Conservation (phyloP, 805 yeast genomes). For the Saccharomycopsis microspora region DNA sequence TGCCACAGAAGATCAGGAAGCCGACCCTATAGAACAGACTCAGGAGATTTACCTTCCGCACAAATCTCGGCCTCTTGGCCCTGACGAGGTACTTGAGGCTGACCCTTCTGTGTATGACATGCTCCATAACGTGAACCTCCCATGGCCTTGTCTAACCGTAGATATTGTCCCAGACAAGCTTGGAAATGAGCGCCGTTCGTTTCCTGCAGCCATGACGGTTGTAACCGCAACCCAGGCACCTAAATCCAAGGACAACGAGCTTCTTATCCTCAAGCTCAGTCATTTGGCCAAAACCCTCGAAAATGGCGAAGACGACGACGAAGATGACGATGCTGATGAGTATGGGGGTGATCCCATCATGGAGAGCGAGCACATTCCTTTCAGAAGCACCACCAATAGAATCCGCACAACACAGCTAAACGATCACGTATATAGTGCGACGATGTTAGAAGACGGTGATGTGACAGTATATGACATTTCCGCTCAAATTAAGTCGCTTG, state of each 20-base stretch:
- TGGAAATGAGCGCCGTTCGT: conserved; percentile 81
- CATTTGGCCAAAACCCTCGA: conserved; percentile 77
- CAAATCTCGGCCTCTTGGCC: conserved; percentile 80
- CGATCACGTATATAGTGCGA: conserved; percentile 55
- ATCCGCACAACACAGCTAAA: conserved; percentile 61
- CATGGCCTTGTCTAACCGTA: conserved; percentile 94
- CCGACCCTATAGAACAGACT: conserved; percentile 20
- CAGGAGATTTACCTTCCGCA: conserved; percentile 73
- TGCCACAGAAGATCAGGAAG: conserved; percentile 20
- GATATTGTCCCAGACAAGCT: conserved; percentile 79
- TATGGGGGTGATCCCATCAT: conserved; percentile 70
- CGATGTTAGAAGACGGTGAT: conserved; percentile 85
- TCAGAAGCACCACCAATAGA: conserved; percentile 80
- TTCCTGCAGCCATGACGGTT: conserved; percentile 77
- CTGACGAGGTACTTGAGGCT: conserved; percentile 92
- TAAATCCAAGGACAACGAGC: conserved; percentile 76
- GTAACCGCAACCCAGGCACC: conserved; percentile 93
- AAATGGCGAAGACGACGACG: conserved; percentile 72
- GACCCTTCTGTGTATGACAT: conserved; percentile 94
- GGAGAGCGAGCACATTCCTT: conserved; percentile 72
- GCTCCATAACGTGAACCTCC: conserved; percentile 86
- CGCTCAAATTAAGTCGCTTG: conserved; percentile 72
- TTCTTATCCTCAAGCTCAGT: conserved; percentile 72
- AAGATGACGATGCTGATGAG: conserved; percentile 62
- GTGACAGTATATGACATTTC: conserved; percentile 75